Percentiles rank a stretch among this genome's conserved stretches.
Evolutionary conservation across 2,329 filamentous ascomycete genomes (phyloP).

Genomic region (Magnaporthiopsis poae): DNA sequence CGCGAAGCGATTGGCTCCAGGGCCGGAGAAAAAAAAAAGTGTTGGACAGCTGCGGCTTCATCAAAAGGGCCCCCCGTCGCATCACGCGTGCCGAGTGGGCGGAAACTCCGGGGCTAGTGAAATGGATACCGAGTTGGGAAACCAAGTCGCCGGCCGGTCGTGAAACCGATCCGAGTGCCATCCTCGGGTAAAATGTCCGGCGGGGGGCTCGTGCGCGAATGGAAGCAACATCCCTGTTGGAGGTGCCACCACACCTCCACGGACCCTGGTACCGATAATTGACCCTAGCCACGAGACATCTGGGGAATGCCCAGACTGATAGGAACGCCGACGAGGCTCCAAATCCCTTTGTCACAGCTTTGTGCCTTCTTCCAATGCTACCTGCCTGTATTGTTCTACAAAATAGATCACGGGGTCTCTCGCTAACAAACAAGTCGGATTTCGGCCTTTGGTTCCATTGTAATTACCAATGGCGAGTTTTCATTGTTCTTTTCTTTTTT

Average conservation of each 20-base stretch:
- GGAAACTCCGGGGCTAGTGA: not conserved
- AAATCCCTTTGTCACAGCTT: too few relatives aligned
- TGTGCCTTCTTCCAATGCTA: too few relatives aligned
- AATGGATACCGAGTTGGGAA: not conserved
- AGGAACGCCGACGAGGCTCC: too few relatives aligned
- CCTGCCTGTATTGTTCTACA: too few relatives aligned
- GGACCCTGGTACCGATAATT: not conserved
- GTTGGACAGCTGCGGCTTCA: not conserved
- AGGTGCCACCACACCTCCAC: too few relatives aligned
- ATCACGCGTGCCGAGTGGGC: not conserved
- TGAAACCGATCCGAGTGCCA: not conserved
- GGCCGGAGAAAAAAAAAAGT: too few relatives aligned
- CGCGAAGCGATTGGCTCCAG: too few relatives aligned
- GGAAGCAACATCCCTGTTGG: not conserved
- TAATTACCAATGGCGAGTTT: not conserved
- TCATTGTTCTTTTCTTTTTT: not conserved
- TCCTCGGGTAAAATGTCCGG: not conserved
- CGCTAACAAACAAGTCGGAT: not conserved
- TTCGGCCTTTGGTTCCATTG: not conserved
- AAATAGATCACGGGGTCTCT: too few relatives aligned
- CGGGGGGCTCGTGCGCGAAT: not conserved
- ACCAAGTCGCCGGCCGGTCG: not conserved
- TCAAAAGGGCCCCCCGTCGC: not conserved
- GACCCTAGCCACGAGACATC: too few relatives aligned
- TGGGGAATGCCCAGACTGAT: too few relatives aligned